Evolutionary conservation across 805 yeast genomes (phyloP), one percentile per base, ranked within the genome.

Genomic region (Nematodospora valgi): DNA sequence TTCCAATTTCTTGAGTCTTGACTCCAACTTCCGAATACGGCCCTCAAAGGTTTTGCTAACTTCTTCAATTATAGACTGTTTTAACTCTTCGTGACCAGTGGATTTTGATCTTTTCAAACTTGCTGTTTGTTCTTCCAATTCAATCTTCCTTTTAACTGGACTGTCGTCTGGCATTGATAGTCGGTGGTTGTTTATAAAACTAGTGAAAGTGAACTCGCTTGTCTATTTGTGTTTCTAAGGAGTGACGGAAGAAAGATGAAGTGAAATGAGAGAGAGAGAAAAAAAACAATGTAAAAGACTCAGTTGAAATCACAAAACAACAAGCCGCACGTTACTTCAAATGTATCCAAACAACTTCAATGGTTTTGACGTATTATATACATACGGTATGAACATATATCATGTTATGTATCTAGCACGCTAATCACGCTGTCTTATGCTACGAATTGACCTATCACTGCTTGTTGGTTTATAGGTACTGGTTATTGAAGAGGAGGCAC

Each of bases 51-150:
- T 27, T 41, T 34, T 37, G 29, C 51, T 58, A 35, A 62, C 49
- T 35, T 62, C 51, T 50, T 59, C 41, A 8, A 55, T 47, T 41
- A 67, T 54, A 38, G 64, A 40, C 32, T 57, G 43, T 46, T 66
- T 62, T 49, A 56, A 47, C 18, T 49, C 30, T 25, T 62, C 34
- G 20, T 34, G 33, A 32, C 46, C 10, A 41, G 39, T 38, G 10
- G 42, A 38, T 28, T 38, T 38, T 7, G 42, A 30, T 15, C 42
- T 35, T 21, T 38, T 38, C 27, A 32, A 32, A 8, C 24, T 32
- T 25, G 10, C 21, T 5, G 33, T 4, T 5, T 7, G 9, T 6
- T 16, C 46, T n/a, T 32, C 45, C 6, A 9, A 43, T 12, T 32
- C 45, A 14, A 44, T 38, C 34, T 40, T 43, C 37, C 59, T 44